These are phyloP conservation scores for Dorcoceras hygrometricum DNA, from an alignment of 257 asterid species.

Conservation along the genomic window DNA sequence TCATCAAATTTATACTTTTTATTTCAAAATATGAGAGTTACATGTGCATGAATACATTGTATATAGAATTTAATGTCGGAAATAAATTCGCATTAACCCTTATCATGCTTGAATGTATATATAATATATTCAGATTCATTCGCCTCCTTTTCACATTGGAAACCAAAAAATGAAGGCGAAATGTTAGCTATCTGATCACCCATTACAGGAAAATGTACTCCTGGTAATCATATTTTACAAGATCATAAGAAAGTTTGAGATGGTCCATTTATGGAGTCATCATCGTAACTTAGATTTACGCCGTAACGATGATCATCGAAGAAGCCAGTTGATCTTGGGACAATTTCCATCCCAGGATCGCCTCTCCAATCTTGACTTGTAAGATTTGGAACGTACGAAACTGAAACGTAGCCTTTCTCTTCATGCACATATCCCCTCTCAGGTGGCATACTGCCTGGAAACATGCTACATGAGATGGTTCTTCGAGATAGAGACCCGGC, in stretches of 20 bases:
- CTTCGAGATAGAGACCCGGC: conserved; percentile 39
- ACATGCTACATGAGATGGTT: conserved; percentile 44
- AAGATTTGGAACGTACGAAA: conserved; percentile 21
- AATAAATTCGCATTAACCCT: too few species aligned
- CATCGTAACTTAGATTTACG: conserved; percentile 36
- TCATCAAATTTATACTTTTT: too few species aligned
- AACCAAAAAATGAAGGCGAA: conserved; percentile 39
- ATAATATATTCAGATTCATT: too few species aligned
- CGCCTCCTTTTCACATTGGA: neutral
- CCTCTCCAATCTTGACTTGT: conserved; percentile 7
- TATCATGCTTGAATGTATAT: too few species aligned
- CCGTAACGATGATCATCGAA: conserved; percentile 18
- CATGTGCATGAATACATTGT: too few species aligned
- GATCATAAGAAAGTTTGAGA: conserved; percentile 22
- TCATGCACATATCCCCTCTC: conserved; percentile 47
- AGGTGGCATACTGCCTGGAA: conserved; percentile 38
- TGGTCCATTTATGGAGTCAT: conserved; percentile 16
- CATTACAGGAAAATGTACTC: conserved; percentile 7
- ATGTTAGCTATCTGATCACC: conserved; percentile 23
- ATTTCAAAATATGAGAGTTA: too few species aligned
- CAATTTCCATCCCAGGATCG: neutral
- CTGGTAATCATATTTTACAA: conserved; percentile 26
- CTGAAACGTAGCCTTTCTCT: conserved; percentile 38
- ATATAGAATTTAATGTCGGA: too few species aligned
- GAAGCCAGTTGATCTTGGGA: conserved; percentile 19